A percentile compares a stretch with the other conserved stretches of the same genome.
phyloP scores from a whole-genome alignment of 331 rosid species.

The Malus hybrid region DNA sequence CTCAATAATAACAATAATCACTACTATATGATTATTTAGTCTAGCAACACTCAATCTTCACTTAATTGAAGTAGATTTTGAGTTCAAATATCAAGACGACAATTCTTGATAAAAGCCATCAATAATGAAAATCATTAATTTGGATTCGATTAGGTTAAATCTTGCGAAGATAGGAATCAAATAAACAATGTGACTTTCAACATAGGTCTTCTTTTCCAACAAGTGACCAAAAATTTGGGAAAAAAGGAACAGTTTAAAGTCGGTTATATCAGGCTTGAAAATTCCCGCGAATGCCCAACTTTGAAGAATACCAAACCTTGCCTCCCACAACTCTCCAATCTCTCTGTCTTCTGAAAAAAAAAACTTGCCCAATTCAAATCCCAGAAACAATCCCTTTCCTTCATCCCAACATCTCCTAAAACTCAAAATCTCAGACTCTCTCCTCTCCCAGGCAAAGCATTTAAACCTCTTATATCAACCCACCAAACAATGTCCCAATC shows the following conservation, averaged over 20 bases:
- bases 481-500: conserved; percentile 19
- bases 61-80: too few species aligned
- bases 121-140: not conserved
- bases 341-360: not conserved
- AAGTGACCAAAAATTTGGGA: conserved; percentile 5
- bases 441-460: conserved; percentile 55
- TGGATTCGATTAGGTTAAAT: not conserved
- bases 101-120: too few species aligned
- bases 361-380: not conserved
- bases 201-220: not conserved
- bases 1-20: too few species aligned
- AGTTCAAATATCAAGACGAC: too few species aligned
- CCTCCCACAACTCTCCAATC: conserved; percentile 8
- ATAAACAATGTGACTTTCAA: not conserved
- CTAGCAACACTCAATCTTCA: too few species aligned
- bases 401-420: conserved; percentile 15
- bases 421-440: not conserved
- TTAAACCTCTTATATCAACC: conserved; percentile 27
- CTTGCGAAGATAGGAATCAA: not conserved
- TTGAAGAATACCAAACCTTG: conserved; percentile 38
- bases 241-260: not conserved
- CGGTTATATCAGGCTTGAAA: not conserved
- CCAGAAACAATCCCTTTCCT: conserved; percentile 78
- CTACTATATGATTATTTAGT: too few species aligned
- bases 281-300: conserved; percentile 45